Conservation (phyloP, 2,329 filamentous ascomycete genomes). For the Ceratocystis alfenasii region DNA sequence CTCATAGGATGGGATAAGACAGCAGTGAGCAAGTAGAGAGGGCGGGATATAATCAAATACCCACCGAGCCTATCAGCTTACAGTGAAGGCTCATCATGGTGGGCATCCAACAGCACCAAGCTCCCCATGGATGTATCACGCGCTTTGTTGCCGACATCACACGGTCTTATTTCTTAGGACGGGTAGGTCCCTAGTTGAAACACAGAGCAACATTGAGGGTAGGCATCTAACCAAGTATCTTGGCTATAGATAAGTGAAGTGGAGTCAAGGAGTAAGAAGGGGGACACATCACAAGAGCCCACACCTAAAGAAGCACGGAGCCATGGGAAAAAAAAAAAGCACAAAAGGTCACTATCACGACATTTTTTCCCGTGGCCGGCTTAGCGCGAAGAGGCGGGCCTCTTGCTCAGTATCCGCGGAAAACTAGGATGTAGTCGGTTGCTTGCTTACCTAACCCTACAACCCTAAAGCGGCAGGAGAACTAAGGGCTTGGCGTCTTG, state of each 20-base stretch:
- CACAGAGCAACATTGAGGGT: too few relatives aligned
- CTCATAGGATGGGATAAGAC: too few relatives aligned
- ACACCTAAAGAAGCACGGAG: not conserved
- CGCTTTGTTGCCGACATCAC: too few relatives aligned
- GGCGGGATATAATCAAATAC: too few relatives aligned
- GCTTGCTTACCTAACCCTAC: not conserved
- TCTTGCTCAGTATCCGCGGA: not conserved
- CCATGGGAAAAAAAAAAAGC: not conserved
- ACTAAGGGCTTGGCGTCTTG: not conserved
- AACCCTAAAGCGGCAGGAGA: not conserved
- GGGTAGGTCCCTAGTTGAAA: too few relatives aligned
- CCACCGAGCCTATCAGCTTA: too few relatives aligned
- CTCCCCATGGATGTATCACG: too few relatives aligned
- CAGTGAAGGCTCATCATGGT: too few relatives aligned
- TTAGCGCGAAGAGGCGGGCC: not conserved
- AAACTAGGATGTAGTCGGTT: not conserved
- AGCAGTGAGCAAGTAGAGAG: too few relatives aligned
- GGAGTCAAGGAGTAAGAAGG: not conserved
- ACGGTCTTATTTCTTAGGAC: too few relatives aligned
- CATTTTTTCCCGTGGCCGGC: constrained; percentile 6
- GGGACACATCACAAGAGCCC: not conserved
- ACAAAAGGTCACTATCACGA: not conserved
- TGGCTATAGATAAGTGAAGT: not conserved
- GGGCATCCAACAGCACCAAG: too few relatives aligned
- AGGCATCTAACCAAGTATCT: not conserved